Evolutionary conservation across 768 basidiomycete species (phyloP), one percentile per base, ranked within the genome.

Genomic region (Multifurca ochricompacta): DNA sequence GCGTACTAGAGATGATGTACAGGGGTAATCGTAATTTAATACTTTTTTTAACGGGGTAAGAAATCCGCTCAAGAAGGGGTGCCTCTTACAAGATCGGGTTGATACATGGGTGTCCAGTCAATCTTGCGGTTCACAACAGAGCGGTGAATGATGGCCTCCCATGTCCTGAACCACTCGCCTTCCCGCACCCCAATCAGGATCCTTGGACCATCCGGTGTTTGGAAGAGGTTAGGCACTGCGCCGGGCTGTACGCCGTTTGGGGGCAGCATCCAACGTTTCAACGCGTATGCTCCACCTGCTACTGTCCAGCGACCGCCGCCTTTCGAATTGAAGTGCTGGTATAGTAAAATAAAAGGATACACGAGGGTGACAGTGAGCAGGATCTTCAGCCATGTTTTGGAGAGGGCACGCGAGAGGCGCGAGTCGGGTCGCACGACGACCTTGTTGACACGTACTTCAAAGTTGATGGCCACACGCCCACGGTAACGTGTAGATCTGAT

Each of bases 341-440:
- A 87, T 3, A 90, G 69, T 86, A 85, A 91, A 54, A 90, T 74
- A 66, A 90, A 81, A 0, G 87, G 87, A 64, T 80, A 91, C 55
- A 91, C 73, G 54, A 87, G 67, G 16, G 82, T 72, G 52, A 90
- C 70, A 62, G 82, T 80, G 23, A 82, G 74, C 14, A 90, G 65
- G 60, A 85, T 73, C 58, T 81, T 82, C 65, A 89, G 65, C 81
- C 83, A 88, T 56, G 72, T 76, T 59, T 81, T 81, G 28, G 83
- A 83, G 39, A 89, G 76, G 62, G 77, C 74, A 43, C 82, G 74
- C 11, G 85, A 81, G 58, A 90, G 73, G 44, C 62, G 64, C 65
- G 83, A 86, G 59, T 82, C 71, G 1, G 89, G 82, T 21, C 86
- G 77, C 51, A 92, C 74, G 61, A 76, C 77, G 49, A 90, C 70